Evolutionary conservation across 2,329 filamentous ascomycete genomes (phyloP), one percentile per base, ranked within the genome.

Genomic region (Calonectria ilicicola): DNA sequence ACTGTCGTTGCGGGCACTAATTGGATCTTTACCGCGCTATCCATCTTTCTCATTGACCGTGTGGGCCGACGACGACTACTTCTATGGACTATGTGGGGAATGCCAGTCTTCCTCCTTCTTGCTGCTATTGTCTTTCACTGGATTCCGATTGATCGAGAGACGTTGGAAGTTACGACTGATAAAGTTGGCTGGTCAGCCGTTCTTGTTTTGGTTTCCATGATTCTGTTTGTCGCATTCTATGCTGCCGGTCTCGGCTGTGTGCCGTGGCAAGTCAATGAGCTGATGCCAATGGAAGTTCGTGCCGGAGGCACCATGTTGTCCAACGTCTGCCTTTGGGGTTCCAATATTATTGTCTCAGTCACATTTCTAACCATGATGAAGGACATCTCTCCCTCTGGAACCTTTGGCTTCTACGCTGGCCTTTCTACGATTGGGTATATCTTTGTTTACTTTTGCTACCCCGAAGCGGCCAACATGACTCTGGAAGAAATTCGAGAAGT

Each of bases 401-500:
- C 74, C 6, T 75, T 75, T 63, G 74, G 68, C 0, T 75, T 75
- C 38, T 75, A 75, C 26, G 72, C 74, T 7, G 74, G 62, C 10
- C 47, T 75, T 4, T 75, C 44, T 3, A 53, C 69, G 1, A 1
- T 75, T 1, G 74, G 74, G 5, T 69, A 64, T 23, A 42, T 75
- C 12, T 75, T 88, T 67, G 82, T 88, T 21, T 82, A 84, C 38
- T 84, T 87, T 79, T 87, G 81, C 74, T 89, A 87, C 73, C 87
- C 87, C 1, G 86, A 89, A 73, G 86, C 87, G 5, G 86, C 87
- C 56, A 87, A 87, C 12, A 86, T 89, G 84, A 85, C 87, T 15
- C 78, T 89, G 2, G 88, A 90, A 76, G 86, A 86, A 27, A 84
- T 89, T 29, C 80, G 85, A 23, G 84, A 86, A 49, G 84, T 88